These are phyloP conservation scores for Hyaloperonospora brassicae DNA, from an alignment of 352 stramenopile genomes.

Conservation along the genomic window DNA sequence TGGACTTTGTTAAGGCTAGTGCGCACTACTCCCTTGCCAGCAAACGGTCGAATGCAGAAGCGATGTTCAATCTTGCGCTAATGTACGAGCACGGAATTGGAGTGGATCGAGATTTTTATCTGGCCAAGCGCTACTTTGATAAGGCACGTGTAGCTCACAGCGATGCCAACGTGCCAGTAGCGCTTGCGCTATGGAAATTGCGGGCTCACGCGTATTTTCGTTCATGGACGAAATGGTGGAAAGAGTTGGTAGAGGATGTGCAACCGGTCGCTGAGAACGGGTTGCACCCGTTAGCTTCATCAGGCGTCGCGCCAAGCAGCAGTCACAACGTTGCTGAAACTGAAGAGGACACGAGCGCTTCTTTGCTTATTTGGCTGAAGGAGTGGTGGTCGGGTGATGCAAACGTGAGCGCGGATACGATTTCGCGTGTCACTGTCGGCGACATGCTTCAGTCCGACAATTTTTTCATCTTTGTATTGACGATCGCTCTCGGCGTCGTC, in stretches of 20 bases:
- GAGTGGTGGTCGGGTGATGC: conserved; percentile 29
- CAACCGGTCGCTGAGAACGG: conserved; percentile 14
- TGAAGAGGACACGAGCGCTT: conserved; percentile 2
- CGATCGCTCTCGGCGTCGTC: conserved; percentile 54
- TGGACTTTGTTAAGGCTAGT: conserved; percentile 71
- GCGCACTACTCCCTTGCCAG: conserved; percentile 83
- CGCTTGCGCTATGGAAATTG: conserved; percentile 79
- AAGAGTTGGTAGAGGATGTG: conserved; percentile 50
- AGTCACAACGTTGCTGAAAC: neutral
- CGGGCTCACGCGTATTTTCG: conserved; percentile 40
- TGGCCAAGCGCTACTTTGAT: conserved; percentile 90
- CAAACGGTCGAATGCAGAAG: conserved; percentile 80
- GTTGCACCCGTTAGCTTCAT: neutral
- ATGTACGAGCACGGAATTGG: conserved; percentile 86
- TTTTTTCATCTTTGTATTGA: conserved; percentile 51
- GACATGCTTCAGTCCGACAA: conserved; percentile 57
- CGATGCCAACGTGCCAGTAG: conserved; percentile 74
- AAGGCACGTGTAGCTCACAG: conserved; percentile 55
- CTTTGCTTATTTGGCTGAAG: conserved; percentile 22
- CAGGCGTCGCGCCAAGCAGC: neutral
- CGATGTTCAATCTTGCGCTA: conserved; percentile 88
- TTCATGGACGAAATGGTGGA: conserved; percentile 56
- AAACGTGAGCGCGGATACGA: conserved; percentile 8
- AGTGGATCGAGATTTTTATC: conserved; percentile 82
- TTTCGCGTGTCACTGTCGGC: conserved; percentile 11